Evolutionary conservation across 148 eudicot genomes (phyloP).

Genomic region (Agrostemma githago): DNA sequence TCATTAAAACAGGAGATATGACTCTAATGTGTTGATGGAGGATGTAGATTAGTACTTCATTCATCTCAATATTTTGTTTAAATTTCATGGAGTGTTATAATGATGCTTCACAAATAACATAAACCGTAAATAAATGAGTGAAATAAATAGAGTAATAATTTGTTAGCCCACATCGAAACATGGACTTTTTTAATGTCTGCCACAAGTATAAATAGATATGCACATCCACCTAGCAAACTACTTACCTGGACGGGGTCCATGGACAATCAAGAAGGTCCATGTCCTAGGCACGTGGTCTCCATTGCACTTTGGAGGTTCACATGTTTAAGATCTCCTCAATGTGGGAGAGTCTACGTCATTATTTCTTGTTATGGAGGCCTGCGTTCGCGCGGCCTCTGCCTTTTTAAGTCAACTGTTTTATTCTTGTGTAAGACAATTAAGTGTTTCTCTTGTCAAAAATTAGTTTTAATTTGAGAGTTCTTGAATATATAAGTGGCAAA

Average conservation of each 20-base stretch:
- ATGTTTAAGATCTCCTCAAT: neutral
- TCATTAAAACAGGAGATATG: too few species aligned
- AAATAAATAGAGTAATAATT: too few species aligned
- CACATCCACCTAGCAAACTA: neutral
- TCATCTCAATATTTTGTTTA: too few species aligned
- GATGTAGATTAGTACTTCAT: too few species aligned
- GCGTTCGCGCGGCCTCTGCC: slow-evolving; percentile 71
- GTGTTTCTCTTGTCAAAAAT: too few species aligned
- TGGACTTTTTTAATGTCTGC: neutral
- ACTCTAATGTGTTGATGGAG: too few species aligned
- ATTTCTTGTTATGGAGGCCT: slow-evolving; percentile 61
- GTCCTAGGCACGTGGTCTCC: neutral
- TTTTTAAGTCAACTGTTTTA: neutral
- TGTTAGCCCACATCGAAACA: too few species aligned
- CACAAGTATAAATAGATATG: neutral
- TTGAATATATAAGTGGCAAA: too few species aligned
- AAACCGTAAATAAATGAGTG: too few species aligned
- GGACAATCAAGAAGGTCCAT: slow-evolving; percentile 25
- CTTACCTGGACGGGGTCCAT: slow-evolving; percentile 38
- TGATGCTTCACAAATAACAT: too few species aligned
- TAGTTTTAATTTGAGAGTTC: too few species aligned
- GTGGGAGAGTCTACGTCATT: slow-evolving; percentile 40
- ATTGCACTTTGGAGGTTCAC: slow-evolving; percentile 1
- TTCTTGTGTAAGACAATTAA: neutral
- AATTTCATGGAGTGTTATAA: too few species aligned